Conservation (phyloP, 345 rosid genomes). For the Populus ilicifolia region DNA sequence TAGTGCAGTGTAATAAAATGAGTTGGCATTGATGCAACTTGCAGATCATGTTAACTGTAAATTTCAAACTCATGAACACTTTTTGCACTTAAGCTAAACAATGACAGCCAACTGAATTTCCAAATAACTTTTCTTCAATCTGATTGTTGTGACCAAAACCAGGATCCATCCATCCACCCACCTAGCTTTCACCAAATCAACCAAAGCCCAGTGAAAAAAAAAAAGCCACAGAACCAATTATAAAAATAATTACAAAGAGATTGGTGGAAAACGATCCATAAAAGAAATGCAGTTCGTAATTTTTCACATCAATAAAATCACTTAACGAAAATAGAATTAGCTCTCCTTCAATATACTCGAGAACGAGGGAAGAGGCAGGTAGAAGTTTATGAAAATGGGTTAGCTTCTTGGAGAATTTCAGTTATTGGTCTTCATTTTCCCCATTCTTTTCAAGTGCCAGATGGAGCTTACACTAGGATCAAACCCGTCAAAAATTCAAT, state of each 20-base stretch:
- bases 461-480: not conserved
- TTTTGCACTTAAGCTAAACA: not conserved
- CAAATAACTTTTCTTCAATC: no score
- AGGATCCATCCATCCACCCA: no score
- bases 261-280: no score
- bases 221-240: no score
- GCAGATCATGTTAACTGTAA: not conserved
- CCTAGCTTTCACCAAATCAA: no score
- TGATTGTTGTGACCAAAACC: no score
- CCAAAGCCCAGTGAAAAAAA: no score
- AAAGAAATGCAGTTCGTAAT: no score
- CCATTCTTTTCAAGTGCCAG: not conserved
- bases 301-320: no score
- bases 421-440: not conserved
- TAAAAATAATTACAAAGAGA: no score
- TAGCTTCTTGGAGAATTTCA: not conserved
- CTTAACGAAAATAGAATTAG: no score
- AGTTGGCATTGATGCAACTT: not conserved
- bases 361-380: not conserved
- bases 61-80: not conserved
- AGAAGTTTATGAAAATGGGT: not conserved
- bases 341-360: not conserved
- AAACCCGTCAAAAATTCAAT: not conserved
- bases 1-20: not conserved
- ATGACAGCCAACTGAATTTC: not conserved